Evolutionary conservation across 2,329 filamentous ascomycete genomes (phyloP).

Genomic region (Aspergillus floridensis): DNA sequence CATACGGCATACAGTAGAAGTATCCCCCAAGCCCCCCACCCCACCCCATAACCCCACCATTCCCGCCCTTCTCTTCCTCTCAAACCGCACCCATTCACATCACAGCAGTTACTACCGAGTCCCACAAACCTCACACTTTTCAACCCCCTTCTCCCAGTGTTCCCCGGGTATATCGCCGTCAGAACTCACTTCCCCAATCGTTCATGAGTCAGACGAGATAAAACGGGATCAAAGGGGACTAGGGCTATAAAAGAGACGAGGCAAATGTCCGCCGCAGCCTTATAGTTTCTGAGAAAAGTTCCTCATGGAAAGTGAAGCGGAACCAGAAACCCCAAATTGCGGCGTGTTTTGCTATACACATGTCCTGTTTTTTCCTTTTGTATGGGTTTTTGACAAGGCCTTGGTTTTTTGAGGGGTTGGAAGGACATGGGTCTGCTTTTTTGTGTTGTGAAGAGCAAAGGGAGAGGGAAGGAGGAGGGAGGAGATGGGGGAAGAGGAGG

Average conservation of each 20-base stretch:
- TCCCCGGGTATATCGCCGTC: neutral
- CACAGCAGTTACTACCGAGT: neutral
- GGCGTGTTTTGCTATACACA: conserved; percentile 30
- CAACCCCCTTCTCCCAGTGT: neutral
- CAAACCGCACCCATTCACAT: neutral
- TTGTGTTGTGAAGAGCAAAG: neutral
- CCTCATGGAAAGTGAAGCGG: conserved; percentile 42
- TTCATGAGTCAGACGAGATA: neutral
- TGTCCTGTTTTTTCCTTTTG: conserved; percentile 17
- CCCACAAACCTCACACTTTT: neutral
- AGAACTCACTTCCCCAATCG: neutral
- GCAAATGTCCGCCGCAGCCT: conserved; percentile 41
- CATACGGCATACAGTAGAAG: neutral
- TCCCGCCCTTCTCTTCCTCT: neutral
- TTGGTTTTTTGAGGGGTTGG: conserved; percentile 22
- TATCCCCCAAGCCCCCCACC: neutral
- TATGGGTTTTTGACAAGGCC: conserved; percentile 25
- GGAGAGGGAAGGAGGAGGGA: neutral
- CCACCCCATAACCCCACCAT: neutral
- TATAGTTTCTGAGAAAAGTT: conserved; percentile 39
- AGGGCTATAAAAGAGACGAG: too few species aligned
- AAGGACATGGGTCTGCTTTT: conserved; percentile 24
- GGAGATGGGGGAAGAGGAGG: neutral
- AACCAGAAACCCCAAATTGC: conserved; percentile 40
- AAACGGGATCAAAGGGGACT: too few species aligned